Base-by-base conservation (phyloP, 2,329 filamentous ascomycete genomes). In the Chrysoporthe austroafricana region DNA sequence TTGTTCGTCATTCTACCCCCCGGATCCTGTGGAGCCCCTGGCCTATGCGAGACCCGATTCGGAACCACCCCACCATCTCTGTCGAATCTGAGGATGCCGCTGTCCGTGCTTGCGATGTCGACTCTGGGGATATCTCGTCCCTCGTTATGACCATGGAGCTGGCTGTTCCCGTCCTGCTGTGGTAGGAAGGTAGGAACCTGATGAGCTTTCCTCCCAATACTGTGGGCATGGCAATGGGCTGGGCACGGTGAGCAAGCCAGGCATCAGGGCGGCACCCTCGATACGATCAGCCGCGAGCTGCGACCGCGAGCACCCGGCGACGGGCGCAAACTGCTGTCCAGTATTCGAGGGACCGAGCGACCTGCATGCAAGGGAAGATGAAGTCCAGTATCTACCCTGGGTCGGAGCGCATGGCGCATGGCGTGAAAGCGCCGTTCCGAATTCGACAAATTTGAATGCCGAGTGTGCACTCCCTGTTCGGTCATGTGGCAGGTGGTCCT, bases 11-110 rank as follows among this genome's bases (percentile, higher is more conserved):
- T 64, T 50, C 54, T 52, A 43, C 44, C 60, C 66, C 57, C 66
- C 59, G 56, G 62, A 61, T 52, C 39, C 56, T 63, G 68, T 66
- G 68, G 68, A 61, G 54, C 62, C 66, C 56, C 36, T 63, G 52
- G 52, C 62, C 48, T 57, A 65, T 62, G 59, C 66, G 54, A 61
- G 21, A 59, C 42, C 62, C 62, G 54, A 68, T 62, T 46, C 43
- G 52, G 66, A 57, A n/a, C 61, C 62, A 54, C 44, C 58, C 52
- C 62, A 60, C 68, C 36, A 61, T 60, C 48, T 44, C 52, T 62
- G 64, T 61, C 44, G 42, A 66, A 59, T 52, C 34, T 26, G 14
- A 66, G 42, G 54, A 65, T 32, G 42, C 59, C 39, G 34, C 59
- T 18, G 59, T 26, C 50, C 8, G 57, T 36, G 32, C 16, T 16